Base-by-base conservation (phyloP, 176 grass and related monocot species). In the Hsuehochloa calcarea region DNA sequence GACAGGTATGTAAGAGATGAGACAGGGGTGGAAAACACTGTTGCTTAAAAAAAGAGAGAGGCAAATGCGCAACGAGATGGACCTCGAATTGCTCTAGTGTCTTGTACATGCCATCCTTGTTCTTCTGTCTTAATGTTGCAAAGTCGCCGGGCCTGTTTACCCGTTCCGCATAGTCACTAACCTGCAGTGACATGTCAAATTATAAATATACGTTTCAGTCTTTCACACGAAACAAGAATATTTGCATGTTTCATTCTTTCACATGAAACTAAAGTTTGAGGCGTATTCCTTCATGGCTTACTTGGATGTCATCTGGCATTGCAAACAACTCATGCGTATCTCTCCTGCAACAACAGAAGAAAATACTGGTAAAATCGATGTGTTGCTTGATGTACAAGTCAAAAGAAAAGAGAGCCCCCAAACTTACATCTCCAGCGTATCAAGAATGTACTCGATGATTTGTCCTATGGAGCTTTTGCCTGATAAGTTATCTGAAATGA, bases 41-140 rank as follows among this genome's bases (percentile, higher is more conserved):
- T 34, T 62, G 40, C 2, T 77, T 37, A 62, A 25, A 40, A 11
- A 43, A 27, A 25, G 1, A 22, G 5, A 6, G 25, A 23, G 22
- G 72, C n/a, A 20, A 81, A 54, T 58, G 58, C 0, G 54, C 55
- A 69, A 66, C 61, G 47, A 70, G 20, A 74, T 1, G 20, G 38
- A 94, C 92, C 90, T 94, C 90, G 62, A 94, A 94, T 45, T 90
- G 92, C 60, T 90, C 90, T 10, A 94, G 59, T 68, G 87, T 85
- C 8, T 41, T 43, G 80, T 94, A 94, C 85, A 88, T 92, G 65
- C 90, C 92, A 90, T 94, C 92, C 34, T 56, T 90, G 73, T 92
- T 89, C 51, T 94, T 94, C 80, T 94, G 92, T 25, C 90, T 85
- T 14, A 94, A 6, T 58, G 92, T 94, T 38, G 92, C 92, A 37